phyloP scores from a whole-genome alignment of 345 rosid genomes.

The Nasturtium officinale region DNA sequence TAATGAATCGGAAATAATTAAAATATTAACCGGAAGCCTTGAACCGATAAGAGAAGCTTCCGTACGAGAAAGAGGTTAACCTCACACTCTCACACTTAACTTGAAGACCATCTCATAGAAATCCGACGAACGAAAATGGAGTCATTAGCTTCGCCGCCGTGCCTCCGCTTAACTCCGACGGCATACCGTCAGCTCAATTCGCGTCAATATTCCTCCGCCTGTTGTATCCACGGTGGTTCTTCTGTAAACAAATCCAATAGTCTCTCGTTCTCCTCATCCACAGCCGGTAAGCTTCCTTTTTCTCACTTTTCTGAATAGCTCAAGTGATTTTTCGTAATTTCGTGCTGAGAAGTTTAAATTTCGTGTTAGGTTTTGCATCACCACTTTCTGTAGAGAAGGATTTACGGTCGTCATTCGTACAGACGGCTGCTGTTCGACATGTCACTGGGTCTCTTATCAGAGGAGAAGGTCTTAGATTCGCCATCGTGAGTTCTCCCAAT shows the following conservation, averaged over 20 bases:
- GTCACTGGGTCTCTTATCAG: constrained; percentile 67
- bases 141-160: constrained; percentile 40
- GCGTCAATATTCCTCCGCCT: constrained; percentile 9
- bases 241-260: constrained; percentile 30
- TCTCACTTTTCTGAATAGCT: neutral
- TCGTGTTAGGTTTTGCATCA: constrained; percentile 40
- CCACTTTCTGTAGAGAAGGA: constrained; percentile 44
- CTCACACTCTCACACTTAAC: constrained; percentile 1
- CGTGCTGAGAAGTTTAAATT: neutral
- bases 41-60: constrained; percentile 19
- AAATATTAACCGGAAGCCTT: constrained; percentile 1
- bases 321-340: neutral
- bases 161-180: constrained; percentile 37
- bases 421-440: constrained; percentile 62
- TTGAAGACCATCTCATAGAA: neutral
- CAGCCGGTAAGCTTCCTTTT: constrained; percentile 37
- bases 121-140: constrained; percentile 33
- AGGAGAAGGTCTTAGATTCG: constrained; percentile 83
- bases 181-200: constrained; percentile 5
- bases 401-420: constrained; percentile 44
- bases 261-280: constrained; percentile 49
- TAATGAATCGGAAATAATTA: neutral
- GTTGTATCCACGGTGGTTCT: constrained; percentile 1
- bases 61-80: neutral
- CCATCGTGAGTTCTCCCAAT: constrained; percentile 56